A percentile compares a stretch with the other conserved stretches of the same genome.
These are phyloP conservation scores for Lentinus brumalis DNA, from an alignment of 768 basidiomycete species.

Conservation along the genomic window DNA sequence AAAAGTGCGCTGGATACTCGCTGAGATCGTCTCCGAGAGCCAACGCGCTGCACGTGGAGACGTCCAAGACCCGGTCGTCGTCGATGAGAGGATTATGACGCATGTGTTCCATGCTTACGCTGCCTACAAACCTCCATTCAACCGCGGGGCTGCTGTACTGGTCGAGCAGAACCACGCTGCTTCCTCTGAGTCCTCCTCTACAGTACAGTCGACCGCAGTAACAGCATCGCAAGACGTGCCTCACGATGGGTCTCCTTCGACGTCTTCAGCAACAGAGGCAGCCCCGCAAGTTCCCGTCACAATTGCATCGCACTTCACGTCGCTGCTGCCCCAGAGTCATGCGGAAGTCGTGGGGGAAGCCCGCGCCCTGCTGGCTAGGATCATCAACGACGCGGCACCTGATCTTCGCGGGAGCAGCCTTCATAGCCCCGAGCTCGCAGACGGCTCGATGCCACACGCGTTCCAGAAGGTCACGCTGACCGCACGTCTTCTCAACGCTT, in stretches of 20 bases:
- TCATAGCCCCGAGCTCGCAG: neutral
- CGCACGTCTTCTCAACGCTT: slow-evolving; percentile 73
- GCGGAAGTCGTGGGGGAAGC: slow-evolving; percentile 75
- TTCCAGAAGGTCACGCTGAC: slow-evolving; percentile 64
- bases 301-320: slow-evolving; percentile 2
- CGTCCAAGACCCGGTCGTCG: slow-evolving; percentile 33
- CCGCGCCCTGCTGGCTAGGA: slow-evolving; percentile 60
- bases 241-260: slow-evolving; percentile 1
- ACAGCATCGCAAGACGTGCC: slow-evolving; percentile 1
- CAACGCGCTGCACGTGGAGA: slow-evolving; percentile 24
- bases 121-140: slow-evolving; percentile 73
- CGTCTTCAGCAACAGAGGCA: neutral
- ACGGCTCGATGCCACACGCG: slow-evolving; percentile 28
- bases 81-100: slow-evolving; percentile 73
- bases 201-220: neutral
- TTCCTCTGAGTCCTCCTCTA: neutral
- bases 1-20: slow-evolving; percentile 87
- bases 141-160: slow-evolving; percentile 48
- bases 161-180: slow-evolving; percentile 29
- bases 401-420: slow-evolving; percentile 3
- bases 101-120: slow-evolving; percentile 90
- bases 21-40: slow-evolving; percentile 66
- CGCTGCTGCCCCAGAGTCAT: slow-evolving; percentile 67
- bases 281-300: neutral
- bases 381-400: slow-evolving; percentile 45